A percentile compares a stretch with the other conserved stretches of the same genome.
Conservation (phyloP, 148 eudicot species). For the Vaccinium macrocarpon region DNA sequence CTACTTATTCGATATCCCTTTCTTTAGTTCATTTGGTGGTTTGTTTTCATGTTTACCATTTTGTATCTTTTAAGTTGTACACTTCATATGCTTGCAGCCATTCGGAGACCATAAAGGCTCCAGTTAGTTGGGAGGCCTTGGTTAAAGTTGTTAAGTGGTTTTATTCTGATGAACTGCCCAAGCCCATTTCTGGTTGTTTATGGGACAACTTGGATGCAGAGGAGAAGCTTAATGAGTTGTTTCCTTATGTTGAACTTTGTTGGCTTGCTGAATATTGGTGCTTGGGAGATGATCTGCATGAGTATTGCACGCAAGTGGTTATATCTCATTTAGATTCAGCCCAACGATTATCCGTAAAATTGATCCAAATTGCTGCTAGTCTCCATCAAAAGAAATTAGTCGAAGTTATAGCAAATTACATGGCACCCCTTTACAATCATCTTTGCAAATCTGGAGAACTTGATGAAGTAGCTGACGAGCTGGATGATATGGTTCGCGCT, state of each 20-base stretch:
- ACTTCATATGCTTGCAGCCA: constrained; percentile 41
- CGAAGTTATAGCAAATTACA: constrained; percentile 49
- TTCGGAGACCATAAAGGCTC: constrained; percentile 53
- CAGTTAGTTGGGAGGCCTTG: constrained; percentile 66
- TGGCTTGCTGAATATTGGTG: constrained; percentile 82
- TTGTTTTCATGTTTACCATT: not conserved
- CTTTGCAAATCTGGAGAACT: constrained; percentile 62
- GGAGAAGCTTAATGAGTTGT: constrained; percentile 45
- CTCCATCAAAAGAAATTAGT: constrained; percentile 62
- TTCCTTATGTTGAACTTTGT: constrained; percentile 63
- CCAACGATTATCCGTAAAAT: constrained; percentile 43
- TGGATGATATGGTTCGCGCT: constrained; percentile 62
- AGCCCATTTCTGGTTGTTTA: constrained; percentile 60
- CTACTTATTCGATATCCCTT: not conserved
- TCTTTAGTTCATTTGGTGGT: not conserved
- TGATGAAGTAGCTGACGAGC: constrained; percentile 57
- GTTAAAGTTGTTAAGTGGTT: constrained; percentile 65
- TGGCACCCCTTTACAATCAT: constrained; percentile 56
- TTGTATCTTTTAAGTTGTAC: not conserved
- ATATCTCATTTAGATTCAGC: constrained; percentile 51
- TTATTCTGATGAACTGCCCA: constrained; percentile 56
- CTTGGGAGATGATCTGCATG: constrained; percentile 45
- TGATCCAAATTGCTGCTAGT: constrained; percentile 59
- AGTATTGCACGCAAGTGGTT: constrained; percentile 41
- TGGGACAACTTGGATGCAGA: constrained; percentile 64